Evolutionary conservation across 208 protist genomes (phyloP), one percentile per base, ranked within the genome.

Genomic region (Herpetomonas muscarum): DNA sequence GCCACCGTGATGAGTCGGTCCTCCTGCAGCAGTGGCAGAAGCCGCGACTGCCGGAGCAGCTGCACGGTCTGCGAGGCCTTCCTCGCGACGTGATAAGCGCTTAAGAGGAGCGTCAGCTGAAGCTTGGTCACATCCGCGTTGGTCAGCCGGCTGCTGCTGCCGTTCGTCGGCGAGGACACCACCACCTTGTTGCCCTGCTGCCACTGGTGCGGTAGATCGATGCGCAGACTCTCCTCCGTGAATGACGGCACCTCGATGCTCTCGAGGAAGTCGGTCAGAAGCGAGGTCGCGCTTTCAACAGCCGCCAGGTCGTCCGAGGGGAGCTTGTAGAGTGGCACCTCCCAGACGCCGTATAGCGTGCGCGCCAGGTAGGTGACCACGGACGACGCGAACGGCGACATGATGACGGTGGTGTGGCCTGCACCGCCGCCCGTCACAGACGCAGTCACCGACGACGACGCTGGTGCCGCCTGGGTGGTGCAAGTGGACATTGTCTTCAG

Each of bases 291-390:
- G 12, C 61, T 54, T 24, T 77, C 64, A 3, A 71, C 46, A 17
- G 69, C 28, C 21, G 57, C 52, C 19, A 78, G 52, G 4, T 74
- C 55, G 36, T 52, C 54, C 28, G 67, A 22, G 12, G 70, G 41
- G 31, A 87, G 48, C 54, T 59, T 78, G 29, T 54, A 53, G 41
- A 92, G 29, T 30, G 66, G 31, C 15, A 69, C 66, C 19, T 87
- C 67, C 85, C 88, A 95, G 34, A 92, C 65, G 17, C 56, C 56
- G 55, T 81, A 81, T n/a, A 92, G 70, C 1, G 76, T 66, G 29
- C 88, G 84, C 15, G 74, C 80, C 26, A 89, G 47, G 56, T 80
- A 91, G 9, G 69, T 58, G 24, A 79, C 55, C 25, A 92, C 69
- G 22, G 68, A 79, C 10, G 60, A 71, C 5, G 78, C 67, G 55